These are phyloP conservation scores for Pseudocercospora crystallina DNA, from an alignment of 2,329 filamentous ascomycete species.

Conservation along the genomic window DNA sequence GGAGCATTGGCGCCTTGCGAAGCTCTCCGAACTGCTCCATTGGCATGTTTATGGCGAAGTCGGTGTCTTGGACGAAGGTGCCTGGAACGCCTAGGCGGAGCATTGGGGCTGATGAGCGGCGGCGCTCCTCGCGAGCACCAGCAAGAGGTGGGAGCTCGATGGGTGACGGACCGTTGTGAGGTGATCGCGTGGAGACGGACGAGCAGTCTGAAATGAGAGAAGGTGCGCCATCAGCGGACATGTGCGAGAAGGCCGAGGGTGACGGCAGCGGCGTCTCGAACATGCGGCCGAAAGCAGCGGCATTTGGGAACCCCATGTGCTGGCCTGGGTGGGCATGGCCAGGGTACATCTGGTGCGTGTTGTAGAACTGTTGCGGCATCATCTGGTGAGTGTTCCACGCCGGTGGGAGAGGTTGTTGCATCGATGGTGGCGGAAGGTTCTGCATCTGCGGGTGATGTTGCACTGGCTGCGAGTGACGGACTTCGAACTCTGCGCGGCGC, in stretches of 20 bases:
- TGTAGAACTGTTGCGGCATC: conserved; percentile 28
- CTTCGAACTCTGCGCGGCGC: conserved; percentile 35
- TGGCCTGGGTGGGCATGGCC: conserved; percentile 28
- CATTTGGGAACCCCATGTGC: conserved; percentile 32
- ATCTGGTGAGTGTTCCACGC: conserved; percentile 23
- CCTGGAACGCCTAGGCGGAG: conserved; percentile 38
- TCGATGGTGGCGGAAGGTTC: conserved; percentile 23
- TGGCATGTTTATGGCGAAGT: conserved; percentile 33
- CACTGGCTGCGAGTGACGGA: conserved; percentile 29
- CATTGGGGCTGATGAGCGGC: conserved; percentile 34
- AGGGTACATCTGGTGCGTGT: conserved; percentile 24
- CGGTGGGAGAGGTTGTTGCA: conserved; percentile 29
- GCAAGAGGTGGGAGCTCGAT: conserved; percentile 46
- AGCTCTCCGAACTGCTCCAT: conserved; percentile 32
- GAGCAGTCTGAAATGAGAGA: conserved; percentile 68
- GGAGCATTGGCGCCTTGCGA: conserved; percentile 35
- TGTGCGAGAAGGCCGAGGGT: conserved; percentile 61
- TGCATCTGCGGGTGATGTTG: conserved; percentile 25
- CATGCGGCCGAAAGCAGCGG: conserved; percentile 30
- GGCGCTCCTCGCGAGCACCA: conserved; percentile 30
- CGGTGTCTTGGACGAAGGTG: conserved; percentile 32
- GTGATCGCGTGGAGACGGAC: conserved; percentile 47
- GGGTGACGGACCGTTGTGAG: conserved; percentile 46
- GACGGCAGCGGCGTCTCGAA: conserved; percentile 63
- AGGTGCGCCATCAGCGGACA: conserved; percentile 63